These are phyloP conservation scores for Kregervanrija pseudodelftensis DNA, from an alignment of 805 yeast genomes.

Conservation along the genomic window DNA sequence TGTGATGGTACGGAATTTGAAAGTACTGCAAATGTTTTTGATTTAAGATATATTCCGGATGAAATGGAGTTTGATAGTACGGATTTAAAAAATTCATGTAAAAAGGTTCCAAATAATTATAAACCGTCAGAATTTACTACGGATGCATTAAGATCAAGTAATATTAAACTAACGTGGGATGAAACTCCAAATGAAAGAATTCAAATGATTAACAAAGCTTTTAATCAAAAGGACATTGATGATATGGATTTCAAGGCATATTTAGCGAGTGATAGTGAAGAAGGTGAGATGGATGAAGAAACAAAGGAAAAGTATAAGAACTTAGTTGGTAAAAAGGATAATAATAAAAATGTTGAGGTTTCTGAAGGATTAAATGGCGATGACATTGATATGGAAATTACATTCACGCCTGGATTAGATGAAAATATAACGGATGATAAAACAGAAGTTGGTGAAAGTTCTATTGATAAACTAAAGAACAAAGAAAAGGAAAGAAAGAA, in stretches of 20 bases:
- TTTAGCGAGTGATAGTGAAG: conserved; percentile 71
- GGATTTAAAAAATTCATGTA: conserved; percentile 67
- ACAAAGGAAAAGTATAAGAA: conserved; percentile 55
- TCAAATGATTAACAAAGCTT: conserved; percentile 68
- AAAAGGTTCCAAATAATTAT: conserved; percentile 66
- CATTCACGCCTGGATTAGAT: conserved; percentile 83
- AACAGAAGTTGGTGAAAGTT: conserved; percentile 37
- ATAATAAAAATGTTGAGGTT: conserved; percentile 9
- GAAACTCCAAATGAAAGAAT: conserved; percentile 91
- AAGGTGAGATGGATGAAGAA: conserved; percentile 34
- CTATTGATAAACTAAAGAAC: conserved; percentile 72
- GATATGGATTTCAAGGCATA: conserved; percentile 92
- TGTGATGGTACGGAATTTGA: conserved; percentile 96
- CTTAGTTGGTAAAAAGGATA: conserved; percentile 21
- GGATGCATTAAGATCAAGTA: conserved; percentile 93
- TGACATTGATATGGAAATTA: conserved; percentile 89
- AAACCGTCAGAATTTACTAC: conserved; percentile 79
- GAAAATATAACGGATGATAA: conserved; percentile 32
- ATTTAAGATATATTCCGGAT: conserved; percentile 86
- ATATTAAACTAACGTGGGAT: conserved; percentile 96
- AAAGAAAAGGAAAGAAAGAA: conserved; percentile 92
- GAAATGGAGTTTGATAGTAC: conserved; percentile 76
- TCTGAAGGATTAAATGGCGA: conserved; percentile 33
- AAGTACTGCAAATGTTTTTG: conserved; percentile 91
- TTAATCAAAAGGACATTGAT: conserved; percentile 81